A percentile compares a stretch with the other conserved stretches of the same genome.
Conservation (phyloP, 306 rosid species). For the Cotoneaster glaucophyllus region DNA sequence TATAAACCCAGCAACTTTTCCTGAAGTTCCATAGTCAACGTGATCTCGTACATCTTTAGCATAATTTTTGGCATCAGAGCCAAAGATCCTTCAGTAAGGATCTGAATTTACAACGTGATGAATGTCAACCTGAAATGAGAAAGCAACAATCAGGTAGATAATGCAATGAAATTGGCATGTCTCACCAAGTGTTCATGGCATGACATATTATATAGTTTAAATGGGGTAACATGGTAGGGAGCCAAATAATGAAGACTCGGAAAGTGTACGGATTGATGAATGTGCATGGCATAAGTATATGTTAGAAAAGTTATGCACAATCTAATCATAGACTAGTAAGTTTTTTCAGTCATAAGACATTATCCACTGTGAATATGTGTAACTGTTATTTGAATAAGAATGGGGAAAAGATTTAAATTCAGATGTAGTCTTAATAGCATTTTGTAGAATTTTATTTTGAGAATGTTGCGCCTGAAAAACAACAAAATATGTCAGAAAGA, state of each 20-base stretch:
- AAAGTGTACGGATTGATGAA: neutral
- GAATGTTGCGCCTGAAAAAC: neutral
- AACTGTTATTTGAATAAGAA: neutral
- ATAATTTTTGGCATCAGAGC: constrained; percentile 56
- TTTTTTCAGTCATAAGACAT: neutral
- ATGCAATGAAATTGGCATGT: constrained; percentile 10
- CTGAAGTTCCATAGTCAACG: constrained; percentile 72
- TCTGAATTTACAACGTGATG: constrained; percentile 85
- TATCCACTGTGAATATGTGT: neutral
- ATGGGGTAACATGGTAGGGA: neutral
- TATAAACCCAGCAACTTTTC: constrained; percentile 79
- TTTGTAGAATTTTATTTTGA: neutral
- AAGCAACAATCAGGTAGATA: constrained; percentile 8
- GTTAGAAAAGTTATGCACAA: neutral
- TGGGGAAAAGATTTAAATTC: neutral
- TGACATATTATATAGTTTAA: neutral
- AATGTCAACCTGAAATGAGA: constrained; percentile 63
- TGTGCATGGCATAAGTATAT: neutral
- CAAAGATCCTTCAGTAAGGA: constrained; percentile 77
- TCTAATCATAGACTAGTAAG: neutral
- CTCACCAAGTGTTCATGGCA: neutral
- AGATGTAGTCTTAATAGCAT: neutral
- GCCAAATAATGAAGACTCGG: neutral
- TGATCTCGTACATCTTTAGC: constrained; percentile 84
- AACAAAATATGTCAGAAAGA: neutral